Evolutionary conservation across 306 rosid species (phyloP), one percentile per base, ranked within the genome.

Genomic region (Senna siamea): DNA sequence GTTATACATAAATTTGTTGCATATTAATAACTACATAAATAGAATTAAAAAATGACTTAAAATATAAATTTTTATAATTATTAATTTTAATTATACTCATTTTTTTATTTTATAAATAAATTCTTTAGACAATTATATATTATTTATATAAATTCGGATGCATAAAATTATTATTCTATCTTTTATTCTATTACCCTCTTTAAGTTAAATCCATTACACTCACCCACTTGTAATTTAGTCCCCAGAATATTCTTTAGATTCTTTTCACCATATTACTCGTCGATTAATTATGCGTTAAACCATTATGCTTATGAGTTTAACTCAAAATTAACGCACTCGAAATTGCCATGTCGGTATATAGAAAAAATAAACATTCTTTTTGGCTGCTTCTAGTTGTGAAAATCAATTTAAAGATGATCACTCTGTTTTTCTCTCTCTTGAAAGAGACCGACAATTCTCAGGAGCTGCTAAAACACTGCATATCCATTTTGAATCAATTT

Each of bases 391-490:
- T 51, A n/a, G 40, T 18, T 41, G 35, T n/a, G 56, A 68, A 79
- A 63, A 30, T 61, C 87, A 83, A 83, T 69, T 80, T 75, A 73
- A 79, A 80, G 69, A 83, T 62, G 80, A 72, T 76, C 66, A 15
- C 60, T 76, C 82, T 62, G 70, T 71, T 54, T 34, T 34, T 72
- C 40, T 71, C 60, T 81, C 47, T 28, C 6, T 13, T 28, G 56
- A 81, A 19, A 11, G 19, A 77, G n/a, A n/a, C n/a, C n/a, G n/a
- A n/a, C n/a, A n/a, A n/a, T n/a, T n/a, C n/a, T n/a, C n/a, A n/a
- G n/a, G n/a, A n/a, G n/a, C n/a, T n/a, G n/a, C n/a, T n/a, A n/a
- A n/a, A n/a, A n/a, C n/a, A n/a, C n/a, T n/a, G n/a, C n/a, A n/a
- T n/a, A n/a, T n/a, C n/a, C n/a, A n/a, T n/a, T n/a, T n/a, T n/a